These are phyloP conservation scores for Pseudopyrenochaeta lycopersici DNA, from an alignment of 2,329 filamentous ascomycete species.

Conservation along the genomic window DNA sequence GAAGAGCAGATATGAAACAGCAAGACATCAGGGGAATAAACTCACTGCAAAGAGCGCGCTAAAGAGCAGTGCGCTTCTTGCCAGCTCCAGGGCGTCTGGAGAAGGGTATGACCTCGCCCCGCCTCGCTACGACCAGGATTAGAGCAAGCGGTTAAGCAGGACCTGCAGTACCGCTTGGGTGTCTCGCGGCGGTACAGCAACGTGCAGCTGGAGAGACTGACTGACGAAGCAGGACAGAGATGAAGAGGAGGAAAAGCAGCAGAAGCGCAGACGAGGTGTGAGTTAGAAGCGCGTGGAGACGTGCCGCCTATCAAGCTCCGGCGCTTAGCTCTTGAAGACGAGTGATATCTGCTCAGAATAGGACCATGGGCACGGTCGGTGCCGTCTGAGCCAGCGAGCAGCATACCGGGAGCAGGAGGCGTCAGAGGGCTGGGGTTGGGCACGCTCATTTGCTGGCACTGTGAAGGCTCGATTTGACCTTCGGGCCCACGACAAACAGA, in stretches of 20 bases:
- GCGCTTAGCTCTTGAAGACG: conserved; percentile 47
- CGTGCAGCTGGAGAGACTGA: conserved; percentile 48
- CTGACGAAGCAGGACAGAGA: conserved; percentile 35
- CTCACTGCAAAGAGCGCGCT: conserved; percentile 51
- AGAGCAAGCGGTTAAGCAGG: conserved; percentile 41
- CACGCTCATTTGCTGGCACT: conserved; percentile 38
- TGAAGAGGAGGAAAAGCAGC: conserved; percentile 34
- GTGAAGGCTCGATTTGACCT: conserved; percentile 36
- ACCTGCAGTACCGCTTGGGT: conserved; percentile 54
- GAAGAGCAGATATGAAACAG: conserved; percentile 34
- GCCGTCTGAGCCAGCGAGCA: conserved; percentile 34
- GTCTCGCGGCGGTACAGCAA: conserved; percentile 37
- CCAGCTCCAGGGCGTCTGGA: conserved; percentile 48
- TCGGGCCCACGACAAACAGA: conserved; percentile 38
- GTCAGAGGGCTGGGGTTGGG: conserved; percentile 43
- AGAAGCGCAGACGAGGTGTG: conserved; percentile 39
- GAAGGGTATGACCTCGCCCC: conserved; percentile 50
- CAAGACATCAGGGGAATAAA: conserved; percentile 42
- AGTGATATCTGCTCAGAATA: conserved; percentile 49
- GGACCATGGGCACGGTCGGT: conserved; percentile 38
- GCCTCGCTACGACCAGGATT: conserved; percentile 47
- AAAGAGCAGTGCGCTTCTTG: conserved; percentile 43
- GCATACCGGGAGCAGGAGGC: conserved; percentile 39
- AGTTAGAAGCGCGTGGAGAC: conserved; percentile 40
- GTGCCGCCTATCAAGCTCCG: conserved; percentile 45